Base-by-base conservation (phyloP, 768 basidiomycete genomes). In the Phlegmacium glaucopus region DNA sequence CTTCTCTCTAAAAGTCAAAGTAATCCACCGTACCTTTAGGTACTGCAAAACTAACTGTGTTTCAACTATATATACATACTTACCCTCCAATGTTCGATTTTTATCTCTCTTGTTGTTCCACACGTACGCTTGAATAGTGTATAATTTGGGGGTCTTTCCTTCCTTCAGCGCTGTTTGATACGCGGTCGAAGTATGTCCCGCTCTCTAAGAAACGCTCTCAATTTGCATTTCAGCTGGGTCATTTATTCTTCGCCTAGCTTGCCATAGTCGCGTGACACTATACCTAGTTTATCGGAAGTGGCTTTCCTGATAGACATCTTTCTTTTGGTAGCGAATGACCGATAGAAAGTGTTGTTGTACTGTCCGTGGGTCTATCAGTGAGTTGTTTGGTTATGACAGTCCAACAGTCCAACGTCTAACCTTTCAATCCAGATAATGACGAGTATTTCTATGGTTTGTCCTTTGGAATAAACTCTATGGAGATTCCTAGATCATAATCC, bases 381-480 rank as follows among this genome's bases (percentile, higher is more conserved):
- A 58, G 70, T 58, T 22, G 22, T n/a, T n/a, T n/a, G n/a, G n/a
- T n/a, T n/a, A n/a, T 22, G 22, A 22, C 22, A 22, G 22, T 3
- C 5, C 22, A 22, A 22, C 22, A 22, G 22, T 22, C 22, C 5
- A 22, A 3, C 22, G 22, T 13, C 29, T 36, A 13, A 11, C 5
- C 27, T 9, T 32, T 32, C n/a, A 18, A 44, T 39, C 26, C 30
- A 81, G 80, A 80, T 55, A 70, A 75, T 44, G 80, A 82, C 52
- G 80, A 82, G 54, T 80, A 76, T 57, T 81, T 80, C 53, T 65
- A 77, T 57, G 79, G 80, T 76, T 27, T 39, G 67, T 17, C 18
- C 30, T 18, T 9, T 29, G 22, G 6, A n/a, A 9, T 36, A 30
- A 22, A 9, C 25, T 47, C 15, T 16, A 4, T 25, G 38, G 48